These are phyloP conservation scores for Henckelia pumila DNA, from an alignment of 257 asterid species.

Conservation along the genomic window DNA sequence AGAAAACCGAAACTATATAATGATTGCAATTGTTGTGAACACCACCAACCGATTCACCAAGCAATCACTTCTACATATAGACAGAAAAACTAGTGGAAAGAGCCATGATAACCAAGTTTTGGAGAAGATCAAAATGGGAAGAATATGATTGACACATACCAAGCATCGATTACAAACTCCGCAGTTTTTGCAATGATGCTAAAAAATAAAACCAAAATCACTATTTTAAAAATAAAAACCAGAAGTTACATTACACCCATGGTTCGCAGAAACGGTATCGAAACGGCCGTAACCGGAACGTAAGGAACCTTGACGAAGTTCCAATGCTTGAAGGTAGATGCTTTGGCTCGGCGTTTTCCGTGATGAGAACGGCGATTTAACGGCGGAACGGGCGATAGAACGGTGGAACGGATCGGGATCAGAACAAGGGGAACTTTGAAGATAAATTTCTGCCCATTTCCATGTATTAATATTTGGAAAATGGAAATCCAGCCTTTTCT, in stretches of 20 bases:
- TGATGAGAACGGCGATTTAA: too few species aligned
- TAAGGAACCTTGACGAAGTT: too few species aligned
- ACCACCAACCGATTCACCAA: not conserved
- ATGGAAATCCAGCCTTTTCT: too few species aligned
- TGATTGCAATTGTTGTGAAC: not conserved
- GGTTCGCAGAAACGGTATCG: too few species aligned
- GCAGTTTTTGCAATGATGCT: conserved; percentile 98
- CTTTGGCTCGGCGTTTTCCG: too few species aligned
- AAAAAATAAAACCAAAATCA: conserved; percentile 32
- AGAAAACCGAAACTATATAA: not conserved
- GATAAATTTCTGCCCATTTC: too few species aligned
- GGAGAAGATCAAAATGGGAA: conserved; percentile 14
- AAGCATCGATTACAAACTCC: conserved; percentile 94
- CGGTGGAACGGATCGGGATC: too few species aligned
- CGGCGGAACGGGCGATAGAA: too few species aligned
- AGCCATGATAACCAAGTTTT: conserved; percentile 13
- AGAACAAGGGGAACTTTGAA: too few species aligned
- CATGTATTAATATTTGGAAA: too few species aligned
- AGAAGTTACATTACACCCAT: not conserved
- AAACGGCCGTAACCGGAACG: too few species aligned
- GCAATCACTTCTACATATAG: conserved; percentile 13
- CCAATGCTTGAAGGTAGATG: too few species aligned
- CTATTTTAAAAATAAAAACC: not conserved
- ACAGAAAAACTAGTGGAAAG: conserved; percentile 13
- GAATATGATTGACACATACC: conserved; percentile 47